Conservation (phyloP, 345 rosid genomes). For the sweet orange (Citrus sinensis) region DNA sequence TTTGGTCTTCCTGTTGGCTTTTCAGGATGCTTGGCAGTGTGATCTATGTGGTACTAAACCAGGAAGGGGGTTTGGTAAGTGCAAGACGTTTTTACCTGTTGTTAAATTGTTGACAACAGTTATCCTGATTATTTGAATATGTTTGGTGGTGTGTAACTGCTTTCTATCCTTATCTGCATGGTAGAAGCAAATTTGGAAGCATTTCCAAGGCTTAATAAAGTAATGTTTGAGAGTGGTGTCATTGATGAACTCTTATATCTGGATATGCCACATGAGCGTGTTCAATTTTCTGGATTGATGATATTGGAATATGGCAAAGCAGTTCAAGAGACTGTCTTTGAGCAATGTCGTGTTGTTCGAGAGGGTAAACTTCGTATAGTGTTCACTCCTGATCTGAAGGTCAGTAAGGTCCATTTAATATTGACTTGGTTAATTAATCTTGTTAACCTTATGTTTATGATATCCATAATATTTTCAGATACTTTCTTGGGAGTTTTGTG, state of each 20-base stretch:
- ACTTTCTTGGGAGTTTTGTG: constrained; percentile 60
- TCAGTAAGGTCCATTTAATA: not conserved
- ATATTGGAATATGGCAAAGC: constrained; percentile 46
- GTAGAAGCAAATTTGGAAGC: constrained; percentile 44
- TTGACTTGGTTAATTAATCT: not conserved
- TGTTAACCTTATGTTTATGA: not conserved
- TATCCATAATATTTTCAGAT: constrained; percentile 30
- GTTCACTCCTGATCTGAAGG: constrained; percentile 42
- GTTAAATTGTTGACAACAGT: not conserved
- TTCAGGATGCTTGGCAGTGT: constrained; percentile 29
- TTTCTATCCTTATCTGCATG: not conserved
- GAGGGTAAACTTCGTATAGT: constrained; percentile 44
- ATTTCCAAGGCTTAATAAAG: constrained; percentile 43
- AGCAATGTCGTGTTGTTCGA: constrained; percentile 44
- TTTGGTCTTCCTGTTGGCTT: not conserved
- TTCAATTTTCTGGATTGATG: constrained; percentile 32
- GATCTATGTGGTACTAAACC: constrained; percentile 22
- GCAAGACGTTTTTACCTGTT: not conserved
- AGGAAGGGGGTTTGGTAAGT: constrained; percentile 29
- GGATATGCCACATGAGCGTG: constrained; percentile 36
- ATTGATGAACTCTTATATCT: constrained; percentile 41
- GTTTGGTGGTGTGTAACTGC: not conserved
- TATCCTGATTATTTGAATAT: not conserved
- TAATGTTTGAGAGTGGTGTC: constrained; percentile 42
- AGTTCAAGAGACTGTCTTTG: constrained; percentile 44